Evolutionary conservation across 306 rosid species (phyloP).

Genomic region (Vicia faba): DNA sequence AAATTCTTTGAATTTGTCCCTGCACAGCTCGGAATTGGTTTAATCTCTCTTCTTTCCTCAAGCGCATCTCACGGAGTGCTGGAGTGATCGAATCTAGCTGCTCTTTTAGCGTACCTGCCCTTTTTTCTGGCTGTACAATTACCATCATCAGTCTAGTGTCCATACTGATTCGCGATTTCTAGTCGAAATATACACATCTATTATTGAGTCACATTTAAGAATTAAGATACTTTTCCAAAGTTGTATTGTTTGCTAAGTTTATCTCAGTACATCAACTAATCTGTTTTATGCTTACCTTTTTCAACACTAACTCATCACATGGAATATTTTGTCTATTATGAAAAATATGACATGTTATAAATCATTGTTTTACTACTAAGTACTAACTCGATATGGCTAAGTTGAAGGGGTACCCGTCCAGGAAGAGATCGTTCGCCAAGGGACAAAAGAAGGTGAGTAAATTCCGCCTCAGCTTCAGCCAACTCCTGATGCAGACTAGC

Average conservation of each 20-base stretch:
- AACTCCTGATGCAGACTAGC: slow-evolving; percentile 91
- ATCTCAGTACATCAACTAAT: background rate
- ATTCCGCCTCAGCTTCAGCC: slow-evolving; percentile 97
- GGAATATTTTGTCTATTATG: slow-evolving; percentile 4
- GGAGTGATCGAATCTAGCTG: slow-evolving; percentile 95
- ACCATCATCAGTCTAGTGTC: slow-evolving; percentile 36
- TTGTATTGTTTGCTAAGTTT: slow-evolving; percentile 16
- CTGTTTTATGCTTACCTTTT: slow-evolving; percentile 21
- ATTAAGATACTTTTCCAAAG: slow-evolving; percentile 11
- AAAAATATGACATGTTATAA: slow-evolving; percentile 1
- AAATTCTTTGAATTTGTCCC: slow-evolving; percentile 73
- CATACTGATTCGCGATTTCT: slow-evolving; percentile 27
- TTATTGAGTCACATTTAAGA: slow-evolving; percentile 23
- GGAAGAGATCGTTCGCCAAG: slow-evolving; percentile 95
- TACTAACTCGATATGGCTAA: slow-evolving; percentile 9
- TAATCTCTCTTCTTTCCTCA: slow-evolving; percentile 86
- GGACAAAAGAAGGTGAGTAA: slow-evolving; percentile 90
- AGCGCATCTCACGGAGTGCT: slow-evolving; percentile 75
- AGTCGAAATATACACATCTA: slow-evolving; percentile 31
- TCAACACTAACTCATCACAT: background rate
- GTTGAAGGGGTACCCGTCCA: slow-evolving; percentile 69
- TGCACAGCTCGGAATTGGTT: slow-evolving; percentile 75
- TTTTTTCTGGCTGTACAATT: slow-evolving; percentile 82
- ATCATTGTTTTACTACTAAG: slow-evolving; percentile 23
- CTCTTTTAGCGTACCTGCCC: slow-evolving; percentile 82